A percentile compares a stretch with the other conserved stretches of the same genome.
These are phyloP conservation scores for Aspergillus bridgeri DNA, from an alignment of 495 filamentous ascomycete genomes.

Conservation along the genomic window DNA sequence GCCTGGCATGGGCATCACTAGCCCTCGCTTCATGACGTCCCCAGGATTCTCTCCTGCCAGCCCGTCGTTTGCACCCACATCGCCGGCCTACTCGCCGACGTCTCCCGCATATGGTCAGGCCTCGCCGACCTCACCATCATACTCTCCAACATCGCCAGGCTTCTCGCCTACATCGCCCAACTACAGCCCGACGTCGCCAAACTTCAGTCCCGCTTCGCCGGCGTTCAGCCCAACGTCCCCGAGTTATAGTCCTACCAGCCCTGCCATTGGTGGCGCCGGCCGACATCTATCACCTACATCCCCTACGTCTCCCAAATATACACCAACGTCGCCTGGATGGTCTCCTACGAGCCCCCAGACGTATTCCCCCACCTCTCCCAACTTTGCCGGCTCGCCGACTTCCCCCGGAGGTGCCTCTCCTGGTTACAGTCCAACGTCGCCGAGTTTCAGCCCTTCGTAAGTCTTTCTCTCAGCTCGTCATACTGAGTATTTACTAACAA, in stretches of 20 bases:
- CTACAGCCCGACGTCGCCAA: slow-evolving; percentile 62
- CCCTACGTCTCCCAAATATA: slow-evolving; percentile 69
- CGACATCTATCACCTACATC: slow-evolving; percentile 62
- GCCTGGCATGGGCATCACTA: slow-evolving; percentile 57
- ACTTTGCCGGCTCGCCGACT: slow-evolving; percentile 59
- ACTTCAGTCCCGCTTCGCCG: slow-evolving; percentile 58
- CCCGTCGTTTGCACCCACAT: slow-evolving; percentile 68
- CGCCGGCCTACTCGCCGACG: slow-evolving; percentile 80
- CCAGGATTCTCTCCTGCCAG: slow-evolving; percentile 63
- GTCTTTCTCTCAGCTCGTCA: slow-evolving; percentile 8
- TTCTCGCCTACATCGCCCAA: slow-evolving; percentile 73
- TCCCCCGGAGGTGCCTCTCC: slow-evolving; percentile 51
- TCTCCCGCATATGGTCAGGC: slow-evolving; percentile 65
- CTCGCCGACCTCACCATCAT: slow-evolving; percentile 67
- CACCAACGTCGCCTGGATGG: slow-evolving; percentile 68
- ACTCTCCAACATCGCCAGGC: slow-evolving; percentile 79
- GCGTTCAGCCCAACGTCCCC: slow-evolving; percentile 56
- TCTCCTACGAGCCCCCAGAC: slow-evolving; percentile 65
- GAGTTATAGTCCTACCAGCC: slow-evolving; percentile 67
- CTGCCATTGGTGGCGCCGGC: slow-evolving; percentile 48
- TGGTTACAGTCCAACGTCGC: slow-evolving; percentile 55
- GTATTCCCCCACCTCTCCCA: slow-evolving; percentile 76
- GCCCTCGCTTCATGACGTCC: slow-evolving; percentile 51
- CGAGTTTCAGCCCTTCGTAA: slow-evolving; percentile 46
- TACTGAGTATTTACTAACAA: slow-evolving; percentile 18